Percentiles rank a stretch among this genome's conserved stretches.
Conservation (phyloP, 306 rosid genomes). For the Purshia tridentata region DNA sequence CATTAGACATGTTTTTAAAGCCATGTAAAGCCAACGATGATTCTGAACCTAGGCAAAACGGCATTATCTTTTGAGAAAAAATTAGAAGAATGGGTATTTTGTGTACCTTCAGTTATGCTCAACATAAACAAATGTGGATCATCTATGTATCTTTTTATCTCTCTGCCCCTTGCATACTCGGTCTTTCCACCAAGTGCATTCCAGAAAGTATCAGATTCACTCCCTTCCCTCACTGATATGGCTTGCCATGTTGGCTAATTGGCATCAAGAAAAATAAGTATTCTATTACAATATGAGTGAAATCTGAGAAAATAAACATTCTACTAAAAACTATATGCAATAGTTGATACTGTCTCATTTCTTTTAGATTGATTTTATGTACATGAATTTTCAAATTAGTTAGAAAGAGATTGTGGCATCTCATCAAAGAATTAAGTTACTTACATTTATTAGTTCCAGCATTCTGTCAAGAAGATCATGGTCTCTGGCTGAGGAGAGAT, state of each 20-base stretch:
- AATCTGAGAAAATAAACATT: conserved; percentile 11
- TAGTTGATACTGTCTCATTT: neutral
- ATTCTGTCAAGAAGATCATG: conserved; percentile 85
- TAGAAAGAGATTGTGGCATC: neutral
- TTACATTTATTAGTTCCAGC: conserved; percentile 70
- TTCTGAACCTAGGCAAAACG: conserved; percentile 57
- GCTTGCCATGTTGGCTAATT: conserved; percentile 78
- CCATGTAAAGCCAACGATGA: conserved; percentile 46
- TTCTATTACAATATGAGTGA: conserved; percentile 6
- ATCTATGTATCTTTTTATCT: conserved; percentile 62
- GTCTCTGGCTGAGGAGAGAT: conserved; percentile 73
- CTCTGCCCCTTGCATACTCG: conserved; percentile 74
- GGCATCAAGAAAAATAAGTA: conserved; percentile 21
- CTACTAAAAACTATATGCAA: neutral
- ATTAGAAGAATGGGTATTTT: conserved; percentile 24
- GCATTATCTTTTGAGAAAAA: conserved; percentile 35
- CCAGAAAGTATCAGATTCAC: conserved; percentile 83
- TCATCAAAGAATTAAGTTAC: conserved; percentile 35
- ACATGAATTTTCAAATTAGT: neutral
- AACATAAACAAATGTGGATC: conserved; percentile 82
- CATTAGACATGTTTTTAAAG: conserved; percentile 55
- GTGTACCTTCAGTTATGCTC: conserved; percentile 63
- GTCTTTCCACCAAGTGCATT: conserved; percentile 66
- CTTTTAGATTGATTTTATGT: neutral
- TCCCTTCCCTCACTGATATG: conserved; percentile 88